phyloP scores from a whole-genome alignment of 2,329 filamentous ascomycete species.

The Beauveria scarabaeidicola region DNA sequence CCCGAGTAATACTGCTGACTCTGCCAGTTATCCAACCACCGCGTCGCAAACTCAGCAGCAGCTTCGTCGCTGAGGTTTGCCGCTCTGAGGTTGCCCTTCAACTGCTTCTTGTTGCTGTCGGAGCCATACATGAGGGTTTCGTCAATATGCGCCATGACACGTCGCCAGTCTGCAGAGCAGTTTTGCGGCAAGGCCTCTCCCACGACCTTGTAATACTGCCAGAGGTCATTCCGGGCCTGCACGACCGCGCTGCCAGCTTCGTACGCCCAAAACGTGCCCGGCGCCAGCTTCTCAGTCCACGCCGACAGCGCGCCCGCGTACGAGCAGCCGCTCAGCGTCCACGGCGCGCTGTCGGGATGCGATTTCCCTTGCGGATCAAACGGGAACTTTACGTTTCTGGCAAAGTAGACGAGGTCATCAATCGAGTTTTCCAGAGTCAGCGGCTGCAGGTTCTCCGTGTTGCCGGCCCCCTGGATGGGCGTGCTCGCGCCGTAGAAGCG shows the following conservation, averaged over 20 bases:
- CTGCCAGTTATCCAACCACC: conserved; percentile 26
- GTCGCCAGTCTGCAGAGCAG: conserved; percentile 56
- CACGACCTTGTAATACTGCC: conserved; percentile 42
- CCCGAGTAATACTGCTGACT: conserved; percentile 23
- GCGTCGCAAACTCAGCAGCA: conserved; percentile 25
- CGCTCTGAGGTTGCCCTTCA: conserved; percentile 31
- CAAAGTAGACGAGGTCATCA: conserved; percentile 70
- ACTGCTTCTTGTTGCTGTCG: conserved; percentile 29
- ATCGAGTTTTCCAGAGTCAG: conserved; percentile 70
- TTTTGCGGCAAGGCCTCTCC: conserved; percentile 39
- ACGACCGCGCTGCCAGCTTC: conserved; percentile 73
- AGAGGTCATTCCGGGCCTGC: conserved; percentile 65
- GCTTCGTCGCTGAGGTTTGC: conserved; percentile 36
- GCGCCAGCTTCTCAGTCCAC: conserved; percentile 63
- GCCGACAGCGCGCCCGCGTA: conserved; percentile 72
- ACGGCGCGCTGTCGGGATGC: conserved; percentile 56
- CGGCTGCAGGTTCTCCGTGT: conserved; percentile 64
- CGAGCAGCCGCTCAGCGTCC: conserved; percentile 69
- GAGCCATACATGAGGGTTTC: conserved; percentile 33
- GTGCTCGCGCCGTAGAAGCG: conserved; percentile 73
- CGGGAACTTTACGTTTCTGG: conserved; percentile 57
- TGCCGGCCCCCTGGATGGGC: conserved; percentile 44
- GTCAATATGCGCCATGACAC: conserved; percentile 38
- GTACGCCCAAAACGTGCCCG: conserved; percentile 64
- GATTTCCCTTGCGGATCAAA: conserved; percentile 57